phyloP scores from a whole-genome alignment of 2,329 filamentous ascomycete species.

The Fusarium longipes region DNA sequence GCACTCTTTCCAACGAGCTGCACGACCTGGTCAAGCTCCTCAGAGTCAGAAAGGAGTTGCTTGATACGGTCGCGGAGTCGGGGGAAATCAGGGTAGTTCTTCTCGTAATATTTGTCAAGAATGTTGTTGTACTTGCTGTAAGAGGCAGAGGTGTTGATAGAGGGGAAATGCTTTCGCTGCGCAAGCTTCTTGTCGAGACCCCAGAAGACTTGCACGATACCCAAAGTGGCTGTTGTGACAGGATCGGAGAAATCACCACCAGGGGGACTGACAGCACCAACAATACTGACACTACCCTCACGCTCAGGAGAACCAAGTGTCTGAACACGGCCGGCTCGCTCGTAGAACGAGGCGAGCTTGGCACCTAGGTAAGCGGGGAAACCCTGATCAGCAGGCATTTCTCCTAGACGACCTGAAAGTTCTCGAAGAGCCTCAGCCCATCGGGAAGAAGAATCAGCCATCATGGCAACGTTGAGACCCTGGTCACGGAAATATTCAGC shows the following conservation, averaged over 20 bases:
- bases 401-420: conserved; percentile 96
- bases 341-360: conserved; percentile 99
- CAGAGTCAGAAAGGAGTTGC: conserved; percentile 92
- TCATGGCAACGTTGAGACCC: conserved; percentile 98
- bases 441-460: conserved; percentile 97
- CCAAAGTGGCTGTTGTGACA: conserved; percentile 90
- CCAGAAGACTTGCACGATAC: conserved; percentile 99
- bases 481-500: conserved; percentile 98
- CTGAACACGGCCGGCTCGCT: conserved; percentile 90
- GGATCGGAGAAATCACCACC: conserved; percentile 99
- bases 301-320: conserved; percentile 90
- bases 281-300: conserved; percentile 93
- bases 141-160: conserved; percentile 92
- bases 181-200: conserved; percentile 99
- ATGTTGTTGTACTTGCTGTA: conserved; percentile 96
- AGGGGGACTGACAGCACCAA: conserved; percentile 95
- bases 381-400: conserved; percentile 99
- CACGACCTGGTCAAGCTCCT: conserved; percentile 98
- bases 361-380: conserved; percentile 97
- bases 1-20: conserved; percentile 98
- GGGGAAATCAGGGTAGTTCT: conserved; percentile 94
- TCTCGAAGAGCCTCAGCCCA: conserved; percentile 99
- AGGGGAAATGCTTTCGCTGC: conserved; percentile 98
- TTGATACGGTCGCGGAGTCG: conserved; percentile 91
- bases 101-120: conserved; percentile 93